Evolutionary conservation across 805 yeast species (phyloP).

Genomic region (Hanseniaspora valbyensis): DNA sequence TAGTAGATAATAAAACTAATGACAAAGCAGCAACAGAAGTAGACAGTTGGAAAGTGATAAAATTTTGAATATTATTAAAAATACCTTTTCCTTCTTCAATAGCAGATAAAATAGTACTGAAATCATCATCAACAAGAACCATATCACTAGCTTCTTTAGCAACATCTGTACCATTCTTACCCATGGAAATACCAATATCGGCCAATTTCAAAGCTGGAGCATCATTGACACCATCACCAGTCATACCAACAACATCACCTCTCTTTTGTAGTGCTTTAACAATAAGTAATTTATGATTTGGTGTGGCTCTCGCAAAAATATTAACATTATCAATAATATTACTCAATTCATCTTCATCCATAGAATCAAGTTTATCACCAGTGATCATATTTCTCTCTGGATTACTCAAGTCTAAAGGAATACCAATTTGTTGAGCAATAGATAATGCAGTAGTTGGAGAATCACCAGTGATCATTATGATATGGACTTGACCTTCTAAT

Average conservation of each 20-base stretch:
- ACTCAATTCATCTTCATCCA: slow-evolving; percentile 63
- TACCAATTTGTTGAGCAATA: slow-evolving; percentile 83
- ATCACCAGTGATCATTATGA: slow-evolving; percentile 97
- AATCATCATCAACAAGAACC: slow-evolving; percentile 95
- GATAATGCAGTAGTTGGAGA: slow-evolving; percentile 75
- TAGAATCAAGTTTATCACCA: slow-evolving; percentile 69
- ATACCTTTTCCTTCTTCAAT: slow-evolving; percentile 97
- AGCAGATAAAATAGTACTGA: slow-evolving; percentile 84
- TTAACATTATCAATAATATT: slow-evolving; percentile 71
- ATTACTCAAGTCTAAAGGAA: slow-evolving; percentile 47
- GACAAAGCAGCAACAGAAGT: slow-evolving; percentile 93
- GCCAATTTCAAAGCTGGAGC: slow-evolving; percentile 97
- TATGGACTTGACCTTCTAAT: slow-evolving; percentile 87
- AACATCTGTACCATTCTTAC: slow-evolving; percentile 89
- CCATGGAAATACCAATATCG: slow-evolving; percentile 93
- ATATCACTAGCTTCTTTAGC: slow-evolving; percentile 98
- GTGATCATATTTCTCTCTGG: slow-evolving; percentile 60
- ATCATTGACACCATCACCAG: slow-evolving; percentile 98
- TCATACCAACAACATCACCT: slow-evolving; percentile 96
- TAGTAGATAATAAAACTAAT: slow-evolving; percentile 75
- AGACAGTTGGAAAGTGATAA: slow-evolving; percentile 87
- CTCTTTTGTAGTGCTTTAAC: slow-evolving; percentile 80
- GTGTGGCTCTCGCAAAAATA: slow-evolving; percentile 89
- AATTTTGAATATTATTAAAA: slow-evolving; percentile 88
- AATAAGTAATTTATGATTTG: slow-evolving; percentile 83